These are phyloP conservation scores for Anisogramma anomala DNA, from an alignment of 2,329 filamentous ascomycete genomes.

Conservation along the genomic window DNA sequence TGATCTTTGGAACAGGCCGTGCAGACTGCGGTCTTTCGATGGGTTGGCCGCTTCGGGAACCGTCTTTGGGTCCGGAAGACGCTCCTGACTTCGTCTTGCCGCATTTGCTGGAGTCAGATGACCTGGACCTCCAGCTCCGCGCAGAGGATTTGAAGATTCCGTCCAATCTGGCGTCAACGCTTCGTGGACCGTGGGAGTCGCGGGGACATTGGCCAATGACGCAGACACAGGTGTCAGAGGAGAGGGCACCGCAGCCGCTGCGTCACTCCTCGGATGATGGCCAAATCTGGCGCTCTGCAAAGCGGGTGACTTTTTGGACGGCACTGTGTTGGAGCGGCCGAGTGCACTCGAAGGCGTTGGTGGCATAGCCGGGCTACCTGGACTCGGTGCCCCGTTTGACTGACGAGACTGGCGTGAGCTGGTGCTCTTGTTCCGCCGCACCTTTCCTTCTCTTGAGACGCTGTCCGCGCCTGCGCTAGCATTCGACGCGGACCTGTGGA, in stretches of 20 bases:
- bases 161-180: conserved; percentile 21
- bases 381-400: conserved; percentile 60
- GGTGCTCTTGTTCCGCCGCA: conserved; percentile 81
- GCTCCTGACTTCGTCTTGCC: conserved; percentile 39
- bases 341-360: conserved; percentile 45
- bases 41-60: conserved; percentile 35
- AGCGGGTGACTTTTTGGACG: conserved; percentile 76
- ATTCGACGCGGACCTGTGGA: conserved; percentile 71
- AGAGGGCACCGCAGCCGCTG: conserved; percentile 21
- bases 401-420: conserved; percentile 78
- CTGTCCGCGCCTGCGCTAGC: conserved; percentile 84
- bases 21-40: conserved; percentile 54
- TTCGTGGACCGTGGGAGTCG: conserved; percentile 27
- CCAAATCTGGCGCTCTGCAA: conserved; percentile 57
- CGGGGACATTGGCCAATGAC: conserved; percentile 39
- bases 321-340: conserved; percentile 75
- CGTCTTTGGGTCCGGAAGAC: conserved; percentile 30
- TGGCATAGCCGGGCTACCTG: conserved; percentile 47
- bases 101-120: conserved; percentile 7
- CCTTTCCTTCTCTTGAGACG: conserved; percentile 64
- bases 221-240: conserved; percentile 27
- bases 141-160: conserved; percentile 9
- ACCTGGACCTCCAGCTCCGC: conserved; percentile 1
- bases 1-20: conserved; percentile 60
- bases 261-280: conserved; percentile 26